A percentile compares a stretch with the other conserved stretches of the same genome.
phyloP scores from a whole-genome alignment of 192 early-diverging fungal genomes.

The Coemansia sp. region DNA sequence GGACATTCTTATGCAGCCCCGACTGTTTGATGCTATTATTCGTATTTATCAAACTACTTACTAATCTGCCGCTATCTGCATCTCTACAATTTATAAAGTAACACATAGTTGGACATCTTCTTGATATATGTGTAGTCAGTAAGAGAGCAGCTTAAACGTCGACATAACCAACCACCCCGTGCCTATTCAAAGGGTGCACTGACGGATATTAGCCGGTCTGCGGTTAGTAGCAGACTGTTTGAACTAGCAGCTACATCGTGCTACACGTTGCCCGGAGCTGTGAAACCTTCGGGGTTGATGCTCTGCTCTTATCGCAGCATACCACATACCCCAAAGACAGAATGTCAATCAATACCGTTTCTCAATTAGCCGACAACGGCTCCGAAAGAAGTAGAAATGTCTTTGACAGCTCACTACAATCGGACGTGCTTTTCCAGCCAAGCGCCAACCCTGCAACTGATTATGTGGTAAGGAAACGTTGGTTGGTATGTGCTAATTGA shows the following conservation, averaged over 20 bases:
- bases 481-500: not conserved
- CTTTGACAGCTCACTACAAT: not conserved
- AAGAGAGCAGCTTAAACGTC: too few relatives aligned
- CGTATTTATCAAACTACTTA: too few relatives aligned
- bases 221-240: not conserved
- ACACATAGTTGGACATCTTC: too few relatives aligned
- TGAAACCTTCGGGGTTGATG: not conserved
- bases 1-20: too few relatives aligned
- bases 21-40: too few relatives aligned
- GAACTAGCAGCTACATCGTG: not conserved
- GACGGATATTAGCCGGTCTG: too few relatives aligned
- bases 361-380: conserved; percentile 1
- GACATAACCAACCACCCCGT: too few relatives aligned
- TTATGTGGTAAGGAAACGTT: not conserved
- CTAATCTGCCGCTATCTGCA: too few relatives aligned
- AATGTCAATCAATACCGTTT: conserved; percentile 1
- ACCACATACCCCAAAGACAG: not conserved
- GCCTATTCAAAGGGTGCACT: not conserved
- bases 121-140: too few relatives aligned
- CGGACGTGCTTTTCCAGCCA: not conserved
- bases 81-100: too few relatives aligned
- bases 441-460: not conserved
- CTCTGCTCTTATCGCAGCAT: not conserved
- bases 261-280: not conserved
- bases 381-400: not conserved